Evolutionary conservation across 768 basidiomycete genomes (phyloP), one percentile per base, ranked within the genome.

Genomic region (Termitomyces titanicus): DNA sequence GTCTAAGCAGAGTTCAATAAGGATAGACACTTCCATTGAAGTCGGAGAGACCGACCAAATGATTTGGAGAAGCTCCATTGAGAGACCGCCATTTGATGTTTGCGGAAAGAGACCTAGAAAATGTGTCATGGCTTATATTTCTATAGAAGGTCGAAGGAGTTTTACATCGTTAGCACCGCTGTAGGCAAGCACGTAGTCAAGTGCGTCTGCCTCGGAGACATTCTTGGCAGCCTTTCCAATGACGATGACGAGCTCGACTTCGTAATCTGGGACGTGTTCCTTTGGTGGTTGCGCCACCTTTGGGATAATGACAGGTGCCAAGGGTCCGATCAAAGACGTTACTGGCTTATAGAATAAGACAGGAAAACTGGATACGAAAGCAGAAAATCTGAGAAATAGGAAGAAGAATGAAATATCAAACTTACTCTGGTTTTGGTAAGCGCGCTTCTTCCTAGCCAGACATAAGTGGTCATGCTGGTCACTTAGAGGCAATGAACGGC

Each of bases 11-110:
- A 25, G 15, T 46, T 37, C 33, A 47, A 40, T 9, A 18, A 11
- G 12, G 1, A 11, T 10, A 42, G 8, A 12, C 12, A 8, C 3
- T 15, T 47, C 5, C 5, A 44, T 47, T 39, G 39, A 4, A 50
- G 27, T 33, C 9, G 5, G 17, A 39, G 17, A 39, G 20, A 62
- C 79, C 24, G 54, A 87, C 91, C 92, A 61, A 92, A 95, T 39
- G 86, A 79, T 69, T 95, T 95, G 25, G 90, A 92, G 70, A 92
- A 94, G 29, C 81, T 76, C 92, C 93, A 95, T 62, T 95, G 93
- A 0, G 87, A 86, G 10, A 86, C 85, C 3, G 83, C 82, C 71
- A 89, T 73, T 66, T 94, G 93, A 62, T 88, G 85, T 59, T 86
- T 84, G 39, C 93, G 82, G 80, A 93, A 92, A 5, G 91, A 92